Base-by-base conservation (phyloP, 169 alveolate genomes). In the Cyclospora cayetanensis region DNA sequence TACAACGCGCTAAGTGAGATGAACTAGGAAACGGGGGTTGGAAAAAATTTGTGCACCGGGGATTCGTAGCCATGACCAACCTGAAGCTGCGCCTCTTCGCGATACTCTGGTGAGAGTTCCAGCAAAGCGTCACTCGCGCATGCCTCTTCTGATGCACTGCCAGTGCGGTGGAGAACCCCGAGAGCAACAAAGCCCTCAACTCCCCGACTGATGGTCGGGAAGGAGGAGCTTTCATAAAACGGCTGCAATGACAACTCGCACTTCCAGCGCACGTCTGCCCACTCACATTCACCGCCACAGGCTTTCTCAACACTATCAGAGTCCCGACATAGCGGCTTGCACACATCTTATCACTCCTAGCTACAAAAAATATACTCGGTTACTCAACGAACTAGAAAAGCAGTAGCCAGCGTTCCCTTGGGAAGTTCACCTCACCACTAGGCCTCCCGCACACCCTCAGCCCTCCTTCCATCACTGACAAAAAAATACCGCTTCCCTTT, bases 161-260 rank as follows among this genome's bases (percentile, higher is more conserved):
- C 37, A 0, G 29, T 60, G 2, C 20, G 27, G 18, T 29, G 86
- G 29, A 86, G 76, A 27, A 86, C 87, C 1, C 92, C 92, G 4
- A 68, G 22, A 5, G 43, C 37, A 11, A 55, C 20, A 37, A 68
- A 86, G 12, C 86, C 86, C 41, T 86, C 84, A 43, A 86, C 77
- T 0, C 77, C 92, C 22, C 55, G 35, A 4, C 77, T 55, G 50
- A 86, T 20, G 9, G 92, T 76, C 20, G 92, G 20, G 55, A 50
- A 68, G 39, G 92, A 43, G 27, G 92, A 46, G 42, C 92, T 68
- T 25, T 86, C 92, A n/a, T 37, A 55, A 42, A 63, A 86, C 18
- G 92, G 31, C 92, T 86, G 92, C 65, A 70, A n/a, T 1, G 9
- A 50, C 25, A 50, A 11, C 60, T 18, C 9, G 60, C 60, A 50